Conservation (phyloP, 2,329 filamentous ascomycete species). For the Epicoccum nigrum region DNA sequence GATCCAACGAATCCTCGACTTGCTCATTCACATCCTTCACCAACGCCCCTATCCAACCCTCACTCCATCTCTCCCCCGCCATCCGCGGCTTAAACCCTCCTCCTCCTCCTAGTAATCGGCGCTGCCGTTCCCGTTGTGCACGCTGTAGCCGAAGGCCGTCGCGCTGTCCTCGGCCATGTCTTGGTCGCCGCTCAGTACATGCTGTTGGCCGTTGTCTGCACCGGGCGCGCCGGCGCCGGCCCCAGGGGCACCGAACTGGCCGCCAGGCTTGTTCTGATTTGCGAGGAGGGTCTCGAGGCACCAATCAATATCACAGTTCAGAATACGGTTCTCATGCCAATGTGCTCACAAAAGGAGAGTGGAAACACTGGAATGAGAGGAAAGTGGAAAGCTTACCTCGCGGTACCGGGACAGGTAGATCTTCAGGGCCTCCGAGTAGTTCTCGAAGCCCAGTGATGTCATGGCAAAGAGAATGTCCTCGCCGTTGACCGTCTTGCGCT, state of each 20-base stretch:
- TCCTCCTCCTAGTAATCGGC: conserved; percentile 45
- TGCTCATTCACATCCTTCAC: background rate
- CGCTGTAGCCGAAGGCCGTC: conserved; percentile 51
- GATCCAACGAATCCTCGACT: background rate
- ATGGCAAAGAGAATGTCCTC: conserved; percentile 99
- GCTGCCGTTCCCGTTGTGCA: conserved; percentile 50
- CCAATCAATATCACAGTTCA: conserved; percentile 59
- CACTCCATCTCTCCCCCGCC: background rate
- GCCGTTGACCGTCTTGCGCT: conserved; percentile 98
- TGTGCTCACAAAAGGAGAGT: conserved; percentile 47
- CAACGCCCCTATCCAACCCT: too few species aligned
- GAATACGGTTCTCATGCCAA: conserved; percentile 53
- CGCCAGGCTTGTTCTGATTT: conserved; percentile 64
- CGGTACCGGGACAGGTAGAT: conserved; percentile 98
- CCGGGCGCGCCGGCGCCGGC: conserved; percentile 43
- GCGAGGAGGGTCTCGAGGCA: conserved; percentile 78
- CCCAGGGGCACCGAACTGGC: conserved; percentile 45
- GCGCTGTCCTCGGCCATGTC: conserved; percentile 51
- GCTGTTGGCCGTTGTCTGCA: conserved; percentile 49
- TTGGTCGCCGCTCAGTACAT: conserved; percentile 52
- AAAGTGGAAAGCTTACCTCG: conserved; percentile 73
- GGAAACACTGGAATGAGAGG: conserved; percentile 32
- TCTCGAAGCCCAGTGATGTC: conserved; percentile 98
- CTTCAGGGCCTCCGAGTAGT: conserved; percentile 96
- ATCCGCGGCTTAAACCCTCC: conserved; percentile 19